Conservation (phyloP, 192 early-diverging fungal species). For the Allomyces arbusculus region DNA sequence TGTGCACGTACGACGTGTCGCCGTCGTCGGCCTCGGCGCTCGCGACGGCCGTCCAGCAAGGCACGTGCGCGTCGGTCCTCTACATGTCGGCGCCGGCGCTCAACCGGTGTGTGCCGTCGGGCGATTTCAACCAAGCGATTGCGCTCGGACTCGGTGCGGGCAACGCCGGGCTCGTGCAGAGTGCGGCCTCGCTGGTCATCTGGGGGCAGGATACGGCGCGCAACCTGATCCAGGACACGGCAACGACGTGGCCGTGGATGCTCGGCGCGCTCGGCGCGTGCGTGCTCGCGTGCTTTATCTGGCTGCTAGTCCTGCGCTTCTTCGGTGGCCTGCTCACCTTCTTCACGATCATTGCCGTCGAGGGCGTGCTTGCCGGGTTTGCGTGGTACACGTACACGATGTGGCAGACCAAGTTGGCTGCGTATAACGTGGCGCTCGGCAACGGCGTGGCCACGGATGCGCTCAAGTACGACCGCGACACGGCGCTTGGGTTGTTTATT, state of each 20-base stretch:
- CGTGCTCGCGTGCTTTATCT: conserved; percentile 16
- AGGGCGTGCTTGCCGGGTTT: conserved; percentile 1
- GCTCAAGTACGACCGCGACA: conserved; percentile 1
- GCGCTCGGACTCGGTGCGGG: neutral
- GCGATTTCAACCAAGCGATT: neutral
- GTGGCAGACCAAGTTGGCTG: neutral
- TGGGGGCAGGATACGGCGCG: neutral
- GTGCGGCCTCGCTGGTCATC: too few relatives aligned
- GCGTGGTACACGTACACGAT: conserved; percentile 8
- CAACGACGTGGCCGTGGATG: conserved; percentile 1
- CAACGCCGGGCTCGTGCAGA: neutral
- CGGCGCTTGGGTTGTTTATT: conserved; percentile 5
- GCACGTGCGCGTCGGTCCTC: conserved; percentile 3
- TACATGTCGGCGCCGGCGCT: conserved; percentile 7
- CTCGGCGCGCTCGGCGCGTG: conserved; percentile 5
- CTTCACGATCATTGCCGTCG: neutral
- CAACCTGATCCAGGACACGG: conserved; percentile 1
- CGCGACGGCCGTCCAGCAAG: neutral
- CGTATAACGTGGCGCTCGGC: conserved; percentile 4
- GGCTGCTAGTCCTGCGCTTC: conserved; percentile 16
- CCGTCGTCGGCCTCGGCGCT: neutral
- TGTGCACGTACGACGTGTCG: neutral
- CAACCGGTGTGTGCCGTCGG: conserved; percentile 9
- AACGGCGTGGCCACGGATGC: conserved; percentile 1
- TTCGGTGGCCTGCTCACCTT: conserved; percentile 11